Conservation (phyloP, 106 monocot species). For the Dendrobium catenatum region DNA sequence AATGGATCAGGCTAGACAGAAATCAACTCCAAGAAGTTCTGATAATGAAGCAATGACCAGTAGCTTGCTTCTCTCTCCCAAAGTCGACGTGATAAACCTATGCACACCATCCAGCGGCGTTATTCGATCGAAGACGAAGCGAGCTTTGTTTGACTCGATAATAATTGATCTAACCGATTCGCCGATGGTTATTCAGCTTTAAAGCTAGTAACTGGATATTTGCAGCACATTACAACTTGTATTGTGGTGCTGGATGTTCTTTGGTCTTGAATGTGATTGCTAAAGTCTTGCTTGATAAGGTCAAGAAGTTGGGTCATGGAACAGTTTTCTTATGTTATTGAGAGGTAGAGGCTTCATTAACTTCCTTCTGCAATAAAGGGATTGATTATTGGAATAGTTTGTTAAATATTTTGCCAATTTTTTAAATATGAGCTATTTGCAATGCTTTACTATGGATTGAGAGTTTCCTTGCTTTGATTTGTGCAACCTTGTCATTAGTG, state of each 20-base stretch:
- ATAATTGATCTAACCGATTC: slow-evolving; percentile 78
- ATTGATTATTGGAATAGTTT: no score
- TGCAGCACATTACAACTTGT: slow-evolving; percentile 6
- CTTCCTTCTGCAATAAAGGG: no score
- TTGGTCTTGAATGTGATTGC: no score
- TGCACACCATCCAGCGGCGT: slow-evolving; percentile 43
- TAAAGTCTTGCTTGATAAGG: no score
- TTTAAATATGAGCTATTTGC: no score
- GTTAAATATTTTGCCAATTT: no score
- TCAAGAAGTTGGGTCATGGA: no score
- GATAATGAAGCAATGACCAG: neutral
- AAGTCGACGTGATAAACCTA: slow-evolving; percentile 47
- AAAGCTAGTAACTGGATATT: neutral
- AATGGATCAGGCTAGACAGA: neutral
- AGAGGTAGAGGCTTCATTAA: no score
- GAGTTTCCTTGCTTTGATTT: no score
- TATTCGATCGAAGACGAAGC: slow-evolving; percentile 15
- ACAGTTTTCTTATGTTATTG: no score
- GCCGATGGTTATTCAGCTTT: slow-evolving; percentile 47
- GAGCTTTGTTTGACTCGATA: slow-evolving; percentile 5
- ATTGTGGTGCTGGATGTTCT: neutral
- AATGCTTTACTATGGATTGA: no score
- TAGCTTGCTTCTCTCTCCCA: slow-evolving; percentile 11
- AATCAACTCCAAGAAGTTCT: slow-evolving; percentile 1
- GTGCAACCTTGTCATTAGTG: no score